Evolutionary conservation across 2,329 filamentous ascomycete species (phyloP), one percentile per base, ranked within the genome.

Genomic region (Coleophoma cylindrospora): DNA sequence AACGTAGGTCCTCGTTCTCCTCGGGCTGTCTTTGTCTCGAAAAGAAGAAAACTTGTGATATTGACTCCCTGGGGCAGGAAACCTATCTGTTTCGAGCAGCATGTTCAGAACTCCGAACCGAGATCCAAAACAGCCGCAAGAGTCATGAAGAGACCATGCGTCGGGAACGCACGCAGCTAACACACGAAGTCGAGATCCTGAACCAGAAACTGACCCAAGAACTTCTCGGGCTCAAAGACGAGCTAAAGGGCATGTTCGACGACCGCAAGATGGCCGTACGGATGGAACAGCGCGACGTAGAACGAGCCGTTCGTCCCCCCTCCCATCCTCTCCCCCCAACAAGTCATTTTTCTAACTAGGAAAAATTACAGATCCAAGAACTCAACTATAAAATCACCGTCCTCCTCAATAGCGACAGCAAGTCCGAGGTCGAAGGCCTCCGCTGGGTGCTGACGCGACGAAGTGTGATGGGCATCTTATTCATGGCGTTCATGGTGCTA

Each of bases 321-420:
- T 27, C 4, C 27, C 27, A 27, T 27, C 6, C 9, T 27, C 27
- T 27, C 27, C 19, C 19, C 19, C 19, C 9, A 27, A 27, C 9
- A 10, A 27, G 27, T 5, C 9, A 27, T 27, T 10, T 27, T 27
- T 27, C 27, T 27, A 27, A 27, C 27, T 6, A 27, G 2, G 27
- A 27, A 3, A 27, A 27, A 27, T 33, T 19, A 21, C 61, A 89
- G 77, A 91, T 96, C 55, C 91, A 96, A 75, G 87, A 96, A 72
- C 79, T 97, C 59, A 95, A 92, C 70, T 96, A 97, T 71, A 94
- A 95, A 67, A 97, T 99, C 67, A 95, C 89, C 19, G 90, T 96
- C 33, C 79, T 82, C 38, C 78, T 99, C 40, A 95, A 90, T 66
- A 94, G 89, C 54, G 94, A 97, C 67, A 84, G 87, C 44, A 91